A percentile compares a stretch with the other conserved stretches of the same genome.
These are phyloP conservation scores for Tephrocybe sp. DNA, from an alignment of 768 basidiomycete species.

Conservation along the genomic window DNA sequence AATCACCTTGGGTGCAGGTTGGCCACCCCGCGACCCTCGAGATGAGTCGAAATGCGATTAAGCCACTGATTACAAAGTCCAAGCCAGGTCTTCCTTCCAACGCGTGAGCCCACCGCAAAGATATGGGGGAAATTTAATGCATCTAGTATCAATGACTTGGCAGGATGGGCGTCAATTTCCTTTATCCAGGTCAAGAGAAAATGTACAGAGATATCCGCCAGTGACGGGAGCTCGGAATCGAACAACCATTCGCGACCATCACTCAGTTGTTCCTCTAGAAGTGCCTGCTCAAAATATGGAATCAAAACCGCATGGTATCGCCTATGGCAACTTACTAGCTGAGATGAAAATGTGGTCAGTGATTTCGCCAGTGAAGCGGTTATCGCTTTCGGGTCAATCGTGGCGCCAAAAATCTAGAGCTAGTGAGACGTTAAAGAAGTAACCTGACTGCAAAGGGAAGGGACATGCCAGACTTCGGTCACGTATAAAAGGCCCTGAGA, in stretches of 20 bases:
- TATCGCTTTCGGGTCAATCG: constrained; percentile 32
- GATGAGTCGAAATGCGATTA: constrained; percentile 33
- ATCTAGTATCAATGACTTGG: constrained; percentile 39
- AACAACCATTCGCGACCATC: constrained; percentile 59
- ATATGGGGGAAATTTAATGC: constrained; percentile 34
- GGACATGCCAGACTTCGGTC: constrained; percentile 49
- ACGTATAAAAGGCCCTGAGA: constrained; percentile 44
- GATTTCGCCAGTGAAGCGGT: constrained; percentile 12
- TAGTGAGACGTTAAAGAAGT: neutral
- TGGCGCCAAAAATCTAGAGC: constrained; percentile 29
- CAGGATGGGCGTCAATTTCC: constrained; percentile 25
- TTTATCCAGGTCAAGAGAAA: constrained; percentile 46
- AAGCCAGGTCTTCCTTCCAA: neutral
- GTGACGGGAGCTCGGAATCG: constrained; percentile 47
- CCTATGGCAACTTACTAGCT: constrained; percentile 38
- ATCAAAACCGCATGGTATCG: neutral
- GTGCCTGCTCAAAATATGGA: constrained; percentile 16
- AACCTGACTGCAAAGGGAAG: too few species aligned
- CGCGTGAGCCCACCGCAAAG: constrained; percentile 29
- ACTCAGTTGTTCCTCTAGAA: constrained; percentile 40
- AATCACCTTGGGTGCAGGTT: constrained; percentile 24
- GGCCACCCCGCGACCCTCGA: constrained; percentile 28
- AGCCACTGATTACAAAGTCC: constrained; percentile 41
- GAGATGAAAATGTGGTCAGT: constrained; percentile 40
- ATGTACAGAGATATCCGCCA: constrained; percentile 52